These are phyloP conservation scores for Hyaloscypha bicolor DNA, from an alignment of 495 filamentous ascomycete genomes.

Conservation along the genomic window DNA sequence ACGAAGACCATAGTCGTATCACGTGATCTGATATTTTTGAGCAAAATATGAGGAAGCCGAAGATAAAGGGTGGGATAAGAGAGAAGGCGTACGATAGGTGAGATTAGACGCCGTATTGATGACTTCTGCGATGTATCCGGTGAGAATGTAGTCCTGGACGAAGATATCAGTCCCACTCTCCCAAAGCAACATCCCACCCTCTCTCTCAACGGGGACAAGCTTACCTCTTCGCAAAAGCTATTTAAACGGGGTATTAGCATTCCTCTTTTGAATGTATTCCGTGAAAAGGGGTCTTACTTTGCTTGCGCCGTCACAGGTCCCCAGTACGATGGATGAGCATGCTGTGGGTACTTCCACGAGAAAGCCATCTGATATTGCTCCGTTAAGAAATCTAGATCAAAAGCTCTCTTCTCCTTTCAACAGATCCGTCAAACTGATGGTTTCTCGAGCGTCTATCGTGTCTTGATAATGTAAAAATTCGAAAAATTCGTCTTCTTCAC, in stretches of 20 bases:
- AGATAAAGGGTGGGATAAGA: slow-evolving; percentile 2
- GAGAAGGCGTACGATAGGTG: slow-evolving; percentile 43
- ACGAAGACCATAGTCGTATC: background rate
- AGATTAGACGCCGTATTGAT: slow-evolving; percentile 59
- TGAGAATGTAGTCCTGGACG: slow-evolving; percentile 55
- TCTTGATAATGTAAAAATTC: background rate
- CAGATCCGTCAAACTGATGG: background rate
- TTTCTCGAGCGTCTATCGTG: too few relatives aligned
- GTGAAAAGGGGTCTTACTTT: slow-evolving; percentile 24
- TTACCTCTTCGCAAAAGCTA: slow-evolving; percentile 38
- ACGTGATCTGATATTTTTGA: slow-evolving; percentile 1
- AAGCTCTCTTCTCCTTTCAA: background rate
- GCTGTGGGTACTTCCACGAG: slow-evolving; percentile 23
- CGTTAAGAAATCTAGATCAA: too few relatives aligned
- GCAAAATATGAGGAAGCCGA: background rate
- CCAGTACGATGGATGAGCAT: slow-evolving; percentile 27
- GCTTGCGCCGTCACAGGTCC: slow-evolving; percentile 22
- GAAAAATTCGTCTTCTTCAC: background rate
- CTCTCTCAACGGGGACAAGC: background rate
- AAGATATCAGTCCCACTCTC: slow-evolving; percentile 4
- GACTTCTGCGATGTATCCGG: slow-evolving; percentile 56
- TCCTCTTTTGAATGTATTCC: background rate
- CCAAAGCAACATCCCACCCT: background rate
- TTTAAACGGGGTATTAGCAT: slow-evolving; percentile 2
- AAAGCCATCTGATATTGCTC: slow-evolving; percentile 8